phyloP scores from a whole-genome alignment of 1,284 basidiomycete genomes.

The Sutorius eximius region DNA sequence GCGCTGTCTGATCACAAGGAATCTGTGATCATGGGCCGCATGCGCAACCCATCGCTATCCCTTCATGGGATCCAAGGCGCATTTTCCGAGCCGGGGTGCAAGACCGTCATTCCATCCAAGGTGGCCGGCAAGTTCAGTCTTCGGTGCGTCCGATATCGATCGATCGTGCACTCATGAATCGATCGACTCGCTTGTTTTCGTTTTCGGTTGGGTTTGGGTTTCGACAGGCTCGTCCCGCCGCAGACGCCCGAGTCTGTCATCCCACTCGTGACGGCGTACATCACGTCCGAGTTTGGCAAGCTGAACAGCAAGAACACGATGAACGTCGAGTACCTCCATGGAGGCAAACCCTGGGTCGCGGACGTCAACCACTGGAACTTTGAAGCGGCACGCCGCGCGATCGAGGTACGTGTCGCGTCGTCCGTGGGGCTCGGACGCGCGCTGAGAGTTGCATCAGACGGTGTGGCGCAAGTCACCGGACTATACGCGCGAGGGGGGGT shows the following conservation, averaged over 20 bases:
- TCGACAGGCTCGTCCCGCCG: conserved; percentile 78
- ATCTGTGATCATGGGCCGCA: conserved; percentile 86
- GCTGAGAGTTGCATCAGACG: conserved; percentile 40
- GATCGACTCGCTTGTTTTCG: neutral
- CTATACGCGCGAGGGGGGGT: conserved; percentile 92
- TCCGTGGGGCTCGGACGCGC: no score
- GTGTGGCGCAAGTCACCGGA: conserved; percentile 86
- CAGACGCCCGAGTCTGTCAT: conserved; percentile 79
- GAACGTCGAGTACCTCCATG: conserved; percentile 68
- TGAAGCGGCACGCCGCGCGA: conserved; percentile 86
- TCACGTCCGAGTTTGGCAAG: conserved; percentile 81
- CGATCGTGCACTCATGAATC: neutral
- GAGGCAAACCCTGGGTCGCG: conserved; percentile 90
- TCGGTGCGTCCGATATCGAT: conserved; percentile 51
- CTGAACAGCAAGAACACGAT: conserved; percentile 82
- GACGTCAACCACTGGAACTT: conserved; percentile 93
- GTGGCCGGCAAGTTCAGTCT: conserved; percentile 95
- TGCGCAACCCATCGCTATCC: conserved; percentile 87
- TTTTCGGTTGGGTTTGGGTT: neutral
- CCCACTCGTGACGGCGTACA: conserved; percentile 70
- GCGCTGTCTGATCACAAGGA: conserved; percentile 83
- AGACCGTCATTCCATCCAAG: conserved; percentile 94
- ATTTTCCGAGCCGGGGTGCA: conserved; percentile 84
- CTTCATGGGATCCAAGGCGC: conserved; percentile 98
- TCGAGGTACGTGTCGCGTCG: conserved; percentile 46